These are phyloP conservation scores for Magnusiomyces clavatus DNA, from an alignment of 1,139 yeast genomes.

Conservation along the genomic window DNA sequence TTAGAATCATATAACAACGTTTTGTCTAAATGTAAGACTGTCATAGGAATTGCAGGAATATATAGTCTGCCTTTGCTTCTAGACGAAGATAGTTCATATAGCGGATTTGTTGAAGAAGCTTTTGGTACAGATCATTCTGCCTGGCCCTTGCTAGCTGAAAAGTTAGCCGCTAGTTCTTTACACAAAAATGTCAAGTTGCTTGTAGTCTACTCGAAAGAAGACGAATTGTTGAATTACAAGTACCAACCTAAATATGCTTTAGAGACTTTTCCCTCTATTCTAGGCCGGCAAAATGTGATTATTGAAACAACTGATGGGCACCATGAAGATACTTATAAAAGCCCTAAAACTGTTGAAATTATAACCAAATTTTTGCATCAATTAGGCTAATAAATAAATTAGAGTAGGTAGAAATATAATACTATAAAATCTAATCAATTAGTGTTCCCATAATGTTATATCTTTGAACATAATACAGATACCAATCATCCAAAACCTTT, in stretches of 20 bases:
- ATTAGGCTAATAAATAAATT: no score
- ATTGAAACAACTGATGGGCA: constrained; percentile 18
- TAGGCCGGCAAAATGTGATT: constrained; percentile 10
- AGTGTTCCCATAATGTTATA: constrained; percentile 44
- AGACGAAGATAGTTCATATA: constrained; percentile 41
- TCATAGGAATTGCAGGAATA: constrained; percentile 45
- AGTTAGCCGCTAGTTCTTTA: constrained; percentile 1
- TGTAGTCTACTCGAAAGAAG: constrained; percentile 33
- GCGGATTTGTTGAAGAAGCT: constrained; percentile 39
- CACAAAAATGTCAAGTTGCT: constrained; percentile 17
- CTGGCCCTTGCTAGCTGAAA: constrained; percentile 8
- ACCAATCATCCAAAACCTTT: constrained; percentile 80
- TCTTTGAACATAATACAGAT: constrained; percentile 63
- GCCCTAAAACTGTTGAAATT: constrained; percentile 4
- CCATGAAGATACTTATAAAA: constrained; percentile 7
- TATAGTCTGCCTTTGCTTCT: constrained; percentile 38
- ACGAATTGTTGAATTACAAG: constrained; percentile 30
- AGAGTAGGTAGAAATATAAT: no score
- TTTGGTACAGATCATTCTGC: constrained; percentile 30
- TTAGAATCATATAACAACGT: background rate
- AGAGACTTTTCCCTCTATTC: constrained; percentile 21
- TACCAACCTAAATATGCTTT: constrained; percentile 28
- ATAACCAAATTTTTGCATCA: constrained; percentile 3
- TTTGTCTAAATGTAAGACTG: constrained; percentile 17
- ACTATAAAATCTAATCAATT: background rate